Conservation (phyloP, 2,329 filamentous ascomycete species). For the Aspergillus quadricinctus region DNA sequence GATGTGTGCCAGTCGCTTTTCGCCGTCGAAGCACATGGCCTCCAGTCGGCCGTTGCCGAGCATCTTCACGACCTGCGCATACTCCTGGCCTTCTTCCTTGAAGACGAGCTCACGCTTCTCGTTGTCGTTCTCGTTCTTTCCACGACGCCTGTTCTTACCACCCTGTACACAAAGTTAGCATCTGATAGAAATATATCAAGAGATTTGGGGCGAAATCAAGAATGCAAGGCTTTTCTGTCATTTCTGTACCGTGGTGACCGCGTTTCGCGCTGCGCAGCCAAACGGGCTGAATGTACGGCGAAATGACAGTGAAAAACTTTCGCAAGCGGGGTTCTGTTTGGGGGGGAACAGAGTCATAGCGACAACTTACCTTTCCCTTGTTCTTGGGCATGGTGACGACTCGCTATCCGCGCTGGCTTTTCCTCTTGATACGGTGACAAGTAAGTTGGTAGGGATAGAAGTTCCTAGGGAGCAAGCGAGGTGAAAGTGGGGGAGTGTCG, state of each 20-base stretch:
- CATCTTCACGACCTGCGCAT: constrained; percentile 91
- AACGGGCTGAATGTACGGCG: constrained; percentile 13
- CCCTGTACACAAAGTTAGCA: constrained; percentile 58
- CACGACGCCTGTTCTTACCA: constrained; percentile 96
- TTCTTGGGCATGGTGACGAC: constrained; percentile 84
- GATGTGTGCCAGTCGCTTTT: constrained; percentile 77
- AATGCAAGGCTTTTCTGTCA: not conserved
- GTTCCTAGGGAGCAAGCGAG: constrained; percentile 11
- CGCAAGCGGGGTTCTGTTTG: constrained; percentile 9
- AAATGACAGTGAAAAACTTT: constrained; percentile 11
- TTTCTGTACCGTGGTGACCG: not conserved
- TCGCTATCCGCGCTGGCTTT: constrained; percentile 22
- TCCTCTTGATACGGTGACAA: constrained; percentile 15
- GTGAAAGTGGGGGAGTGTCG: constrained; percentile 16
- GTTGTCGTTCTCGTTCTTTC: constrained; percentile 99
- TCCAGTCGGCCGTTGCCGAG: constrained; percentile 91
- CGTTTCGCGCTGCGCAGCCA: constrained; percentile 8
- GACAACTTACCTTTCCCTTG: constrained; percentile 83
- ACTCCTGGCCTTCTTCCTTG: constrained; percentile 96
- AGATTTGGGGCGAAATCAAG: not conserved
- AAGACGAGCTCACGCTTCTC: constrained; percentile 98
- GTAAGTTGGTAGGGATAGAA: constrained; percentile 6
- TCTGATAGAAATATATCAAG: constrained; percentile 6
- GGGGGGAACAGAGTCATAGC: constrained; percentile 16
- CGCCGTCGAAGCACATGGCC: constrained; percentile 91